Percentiles rank a stretch among this genome's conserved stretches.
Evolutionary conservation across 257 asterid genomes (phyloP).

Genomic region (Solanum commersonii): DNA sequence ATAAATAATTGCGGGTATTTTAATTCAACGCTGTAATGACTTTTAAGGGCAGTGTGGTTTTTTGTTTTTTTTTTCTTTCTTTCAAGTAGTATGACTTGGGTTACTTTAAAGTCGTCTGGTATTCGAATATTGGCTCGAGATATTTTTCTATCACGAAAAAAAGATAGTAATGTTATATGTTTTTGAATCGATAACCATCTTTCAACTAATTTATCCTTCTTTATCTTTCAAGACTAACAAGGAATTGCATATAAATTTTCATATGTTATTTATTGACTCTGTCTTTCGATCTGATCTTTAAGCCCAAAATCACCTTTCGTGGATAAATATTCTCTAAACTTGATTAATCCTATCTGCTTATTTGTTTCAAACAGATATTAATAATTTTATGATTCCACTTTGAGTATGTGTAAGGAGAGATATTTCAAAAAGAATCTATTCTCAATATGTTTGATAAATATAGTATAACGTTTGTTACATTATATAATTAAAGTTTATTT

Average conservation of each 20-base stretch:
- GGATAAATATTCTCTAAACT: not conserved
- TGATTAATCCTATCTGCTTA: not conserved
- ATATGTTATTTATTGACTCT: not conserved
- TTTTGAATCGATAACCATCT: not conserved
- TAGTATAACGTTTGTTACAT: too few species aligned
- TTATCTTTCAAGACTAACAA: not conserved
- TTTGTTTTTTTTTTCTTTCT: too few species aligned
- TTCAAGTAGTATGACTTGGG: too few species aligned
- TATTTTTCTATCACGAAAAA: not conserved
- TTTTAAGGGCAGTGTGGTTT: not conserved
- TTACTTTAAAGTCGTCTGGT: not conserved
- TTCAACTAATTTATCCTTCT: too few species aligned
- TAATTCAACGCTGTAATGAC: not conserved
- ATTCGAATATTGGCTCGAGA: not conserved
- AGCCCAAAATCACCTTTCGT: accelerated
- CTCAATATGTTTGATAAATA: too few species aligned
- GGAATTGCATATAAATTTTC: not conserved
- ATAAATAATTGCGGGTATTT: not conserved
- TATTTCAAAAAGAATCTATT: too few species aligned
- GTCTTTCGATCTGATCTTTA: not conserved
- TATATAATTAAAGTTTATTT: too few species aligned
- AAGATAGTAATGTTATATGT: accelerated
- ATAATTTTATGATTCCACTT: not conserved
- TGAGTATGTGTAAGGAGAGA: not conserved
- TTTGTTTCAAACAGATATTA: not conserved